A percentile compares a stretch with the other conserved stretches of the same genome.
Conservation (phyloP, 2,329 filamentous ascomycete species). For the Fusarium sp. region DNA sequence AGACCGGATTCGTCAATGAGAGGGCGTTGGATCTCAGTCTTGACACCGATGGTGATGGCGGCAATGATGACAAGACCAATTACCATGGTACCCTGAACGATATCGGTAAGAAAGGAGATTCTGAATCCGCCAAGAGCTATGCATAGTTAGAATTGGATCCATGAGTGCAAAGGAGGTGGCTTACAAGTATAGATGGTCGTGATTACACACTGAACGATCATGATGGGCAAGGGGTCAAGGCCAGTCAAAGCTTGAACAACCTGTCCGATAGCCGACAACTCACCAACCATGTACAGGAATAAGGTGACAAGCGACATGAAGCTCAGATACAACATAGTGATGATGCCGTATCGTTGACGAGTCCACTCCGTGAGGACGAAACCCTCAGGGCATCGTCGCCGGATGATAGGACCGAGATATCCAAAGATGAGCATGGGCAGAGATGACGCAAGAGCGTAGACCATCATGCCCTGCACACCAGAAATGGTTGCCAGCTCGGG, state of each 20-base stretch:
- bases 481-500: slow-evolving; percentile 83
- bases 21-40: slow-evolving; percentile 77
- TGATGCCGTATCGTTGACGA: slow-evolving; percentile 78
- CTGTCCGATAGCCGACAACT: slow-evolving; percentile 84
- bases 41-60: slow-evolving; percentile 80
- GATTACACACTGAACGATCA: slow-evolving; percentile 82
- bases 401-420: slow-evolving; percentile 79
- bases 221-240: slow-evolving; percentile 77
- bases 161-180: slow-evolving; percentile 32
- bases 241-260: slow-evolving; percentile 81
- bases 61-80: slow-evolving; percentile 80
- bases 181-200: slow-evolving; percentile 87
- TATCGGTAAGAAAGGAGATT: slow-evolving; percentile 87
- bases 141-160: neutral
- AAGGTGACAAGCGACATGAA: slow-evolving; percentile 83
- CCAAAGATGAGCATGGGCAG: slow-evolving; percentile 82
- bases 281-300: slow-evolving; percentile 89
- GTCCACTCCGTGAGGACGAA: slow-evolving; percentile 91
- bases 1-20: slow-evolving; percentile 78
- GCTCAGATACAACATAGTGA: slow-evolving; percentile 80
- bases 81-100: slow-evolving; percentile 84
- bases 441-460: slow-evolving; percentile 80
- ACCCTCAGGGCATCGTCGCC: slow-evolving; percentile 83
- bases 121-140: slow-evolving; percentile 83
- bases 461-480: slow-evolving; percentile 81